Percentiles rank a stretch among this genome's conserved stretches.
These are phyloP conservation scores for Leishmania aethiopica DNA, from an alignment of 208 protist species.

Conservation along the genomic window DNA sequence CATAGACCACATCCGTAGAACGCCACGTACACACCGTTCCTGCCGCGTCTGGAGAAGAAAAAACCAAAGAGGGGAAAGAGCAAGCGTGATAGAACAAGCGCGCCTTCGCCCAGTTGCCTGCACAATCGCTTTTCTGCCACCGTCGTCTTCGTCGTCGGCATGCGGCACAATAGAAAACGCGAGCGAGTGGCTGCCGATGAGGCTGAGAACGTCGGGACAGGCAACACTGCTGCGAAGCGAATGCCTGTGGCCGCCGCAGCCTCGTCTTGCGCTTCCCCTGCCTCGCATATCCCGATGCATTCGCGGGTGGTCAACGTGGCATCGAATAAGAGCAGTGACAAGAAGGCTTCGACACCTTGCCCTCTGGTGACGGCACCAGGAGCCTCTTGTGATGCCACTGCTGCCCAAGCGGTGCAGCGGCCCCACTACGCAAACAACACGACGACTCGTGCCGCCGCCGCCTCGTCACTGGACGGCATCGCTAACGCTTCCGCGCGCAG, in stretches of 20 bases:
- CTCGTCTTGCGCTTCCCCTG: not conserved
- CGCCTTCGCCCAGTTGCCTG: not conserved
- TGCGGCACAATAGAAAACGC: slow-evolving; percentile 4
- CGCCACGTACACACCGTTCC: not conserved
- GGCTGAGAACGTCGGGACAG: not conserved
- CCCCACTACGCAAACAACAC: not conserved
- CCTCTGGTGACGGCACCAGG: not conserved
- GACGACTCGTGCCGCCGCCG: not conserved
- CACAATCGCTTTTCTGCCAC: not conserved
- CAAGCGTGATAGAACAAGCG: no score
- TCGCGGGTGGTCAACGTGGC: slow-evolving; percentile 1
- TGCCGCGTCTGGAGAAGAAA: no score
- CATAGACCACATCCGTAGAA: not conserved
- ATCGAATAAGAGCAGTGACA: not conserved
- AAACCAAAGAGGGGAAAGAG: not conserved
- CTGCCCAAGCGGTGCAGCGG: not conserved
- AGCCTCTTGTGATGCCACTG: not conserved
- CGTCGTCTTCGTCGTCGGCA: not conserved
- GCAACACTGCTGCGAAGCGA: not conserved
- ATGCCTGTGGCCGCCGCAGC: not conserved
- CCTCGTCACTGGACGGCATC: not conserved
- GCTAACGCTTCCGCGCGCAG: not conserved
- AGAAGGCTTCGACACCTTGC: not conserved
- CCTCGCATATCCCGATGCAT: not conserved
- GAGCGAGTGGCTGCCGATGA: slow-evolving; percentile 4